Evolutionary conservation across 1,139 yeast genomes (phyloP).

Genomic region (Suhomyces yuchorum): DNA sequence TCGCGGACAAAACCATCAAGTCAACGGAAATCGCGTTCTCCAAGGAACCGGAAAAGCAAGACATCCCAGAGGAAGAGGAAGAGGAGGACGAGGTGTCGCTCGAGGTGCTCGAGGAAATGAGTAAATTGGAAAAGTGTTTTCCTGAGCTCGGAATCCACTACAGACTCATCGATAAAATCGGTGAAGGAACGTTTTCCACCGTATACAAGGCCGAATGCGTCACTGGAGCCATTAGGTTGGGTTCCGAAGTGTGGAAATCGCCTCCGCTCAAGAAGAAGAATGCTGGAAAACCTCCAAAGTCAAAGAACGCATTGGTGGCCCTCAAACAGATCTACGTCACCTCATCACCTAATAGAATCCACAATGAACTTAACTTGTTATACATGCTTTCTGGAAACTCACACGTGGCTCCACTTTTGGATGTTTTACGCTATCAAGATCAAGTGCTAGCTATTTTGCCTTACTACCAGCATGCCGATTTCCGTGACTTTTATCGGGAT

Average conservation of each 20-base stretch:
- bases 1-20: slow-evolving; percentile 12
- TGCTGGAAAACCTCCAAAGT: slow-evolving; percentile 16
- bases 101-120: slow-evolving; percentile 68
- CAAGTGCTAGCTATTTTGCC: slow-evolving; percentile 94
- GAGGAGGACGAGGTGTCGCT: slow-evolving; percentile 51
- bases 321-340: slow-evolving; percentile 92
- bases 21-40: not conserved
- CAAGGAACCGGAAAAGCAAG: not conserved
- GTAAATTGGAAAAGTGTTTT: slow-evolving; percentile 61
- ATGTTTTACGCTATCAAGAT: slow-evolving; percentile 83
- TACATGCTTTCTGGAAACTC: slow-evolving; percentile 67
- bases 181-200: slow-evolving; percentile 92
- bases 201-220: slow-evolving; percentile 87
- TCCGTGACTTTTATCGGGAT: slow-evolving; percentile 81
- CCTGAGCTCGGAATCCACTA: slow-evolving; percentile 62
- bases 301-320: slow-evolving; percentile 70
- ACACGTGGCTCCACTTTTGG: slow-evolving; percentile 84
- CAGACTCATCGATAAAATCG: slow-evolving; percentile 78
- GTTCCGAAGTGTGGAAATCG: slow-evolving; percentile 48
- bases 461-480: slow-evolving; percentile 87
- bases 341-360: slow-evolving; percentile 87
- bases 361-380: slow-evolving; percentile 79
- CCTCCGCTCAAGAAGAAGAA: slow-evolving; percentile 41
- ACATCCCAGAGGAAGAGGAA: slow-evolving; percentile 3
- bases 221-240: slow-evolving; percentile 42